Conservation (phyloP, 2,329 filamentous ascomycete species). For the Fusarium proliferatum region DNA sequence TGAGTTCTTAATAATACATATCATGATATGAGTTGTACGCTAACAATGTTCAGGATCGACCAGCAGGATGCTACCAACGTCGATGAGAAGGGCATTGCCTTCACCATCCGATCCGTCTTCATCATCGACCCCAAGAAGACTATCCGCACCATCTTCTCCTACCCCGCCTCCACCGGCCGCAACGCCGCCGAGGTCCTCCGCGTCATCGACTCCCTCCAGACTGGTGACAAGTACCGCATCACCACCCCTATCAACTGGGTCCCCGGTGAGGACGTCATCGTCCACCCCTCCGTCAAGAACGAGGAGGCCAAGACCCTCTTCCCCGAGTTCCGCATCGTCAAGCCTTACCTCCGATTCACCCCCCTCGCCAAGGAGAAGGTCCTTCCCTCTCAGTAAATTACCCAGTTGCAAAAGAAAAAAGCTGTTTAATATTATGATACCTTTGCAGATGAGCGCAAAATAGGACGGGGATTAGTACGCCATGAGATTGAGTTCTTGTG, state of each 20-base stretch:
- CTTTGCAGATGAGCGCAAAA: conserved; percentile 38
- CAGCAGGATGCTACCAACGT: conserved; percentile 85
- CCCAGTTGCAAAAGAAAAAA: neutral
- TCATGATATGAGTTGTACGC: neutral
- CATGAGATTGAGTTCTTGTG: conserved; percentile 14
- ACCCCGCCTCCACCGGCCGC: conserved; percentile 89
- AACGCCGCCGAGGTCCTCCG: conserved; percentile 84
- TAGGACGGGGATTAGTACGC: conserved; percentile 25
- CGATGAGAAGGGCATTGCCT: conserved; percentile 84
- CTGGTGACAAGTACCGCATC: conserved; percentile 87
- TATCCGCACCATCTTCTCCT: conserved; percentile 91
- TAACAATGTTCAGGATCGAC: conserved; percentile 67
- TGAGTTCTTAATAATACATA: conserved; percentile 45
- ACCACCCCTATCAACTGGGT: conserved; percentile 93
- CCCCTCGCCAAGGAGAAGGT: conserved; percentile 66
- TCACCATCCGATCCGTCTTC: conserved; percentile 95
- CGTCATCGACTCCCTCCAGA: conserved; percentile 82
- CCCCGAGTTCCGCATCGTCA: conserved; percentile 76
- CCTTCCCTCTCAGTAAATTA: conserved; percentile 28
- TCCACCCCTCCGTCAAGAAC: conserved; percentile 83
- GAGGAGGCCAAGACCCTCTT: conserved; percentile 90
- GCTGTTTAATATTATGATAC: conserved; percentile 38
- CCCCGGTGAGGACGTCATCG: conserved; percentile 90
- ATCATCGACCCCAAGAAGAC: conserved; percentile 94
- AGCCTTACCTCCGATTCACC: conserved; percentile 81